phyloP scores from a whole-genome alignment of 768 basidiomycete species.

The Macrolepiota dolichaula region DNA sequence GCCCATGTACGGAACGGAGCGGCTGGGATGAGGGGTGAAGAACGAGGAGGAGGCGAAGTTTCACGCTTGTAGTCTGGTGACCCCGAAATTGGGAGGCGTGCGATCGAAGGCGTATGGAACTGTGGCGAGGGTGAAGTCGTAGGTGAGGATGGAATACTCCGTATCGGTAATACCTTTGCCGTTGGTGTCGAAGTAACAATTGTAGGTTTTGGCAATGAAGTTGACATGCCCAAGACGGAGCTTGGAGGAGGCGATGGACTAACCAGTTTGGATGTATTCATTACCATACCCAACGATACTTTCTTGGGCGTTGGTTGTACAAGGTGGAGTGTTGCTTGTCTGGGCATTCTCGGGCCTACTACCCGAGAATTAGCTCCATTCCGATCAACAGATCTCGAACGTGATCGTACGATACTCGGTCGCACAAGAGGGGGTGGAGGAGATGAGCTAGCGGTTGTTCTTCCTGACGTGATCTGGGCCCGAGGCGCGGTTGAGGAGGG shows the following conservation, averaged over 20 bases:
- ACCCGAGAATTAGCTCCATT: neutral
- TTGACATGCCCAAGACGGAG: neutral
- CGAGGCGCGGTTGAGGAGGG: neutral
- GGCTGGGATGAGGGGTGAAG: neutral
- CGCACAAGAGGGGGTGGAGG: neutral
- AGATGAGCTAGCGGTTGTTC: neutral
- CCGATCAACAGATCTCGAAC: slow-evolving; percentile 3
- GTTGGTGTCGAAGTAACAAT: neutral
- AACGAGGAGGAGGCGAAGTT: slow-evolving; percentile 4
- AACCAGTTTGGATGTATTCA: slow-evolving; percentile 9
- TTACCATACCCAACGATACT: slow-evolving; percentile 8
- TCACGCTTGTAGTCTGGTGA: slow-evolving; percentile 6
- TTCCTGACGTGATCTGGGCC: neutral
- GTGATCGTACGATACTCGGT: neutral
- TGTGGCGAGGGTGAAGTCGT: neutral
- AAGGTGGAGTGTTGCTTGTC: neutral
- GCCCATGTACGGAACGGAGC: neutral
- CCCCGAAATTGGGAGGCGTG: slow-evolving; percentile 5
- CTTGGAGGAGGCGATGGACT: slow-evolving; percentile 1
- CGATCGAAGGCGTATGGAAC: neutral
- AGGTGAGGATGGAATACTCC: slow-evolving; percentile 4
- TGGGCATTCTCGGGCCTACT: neutral
- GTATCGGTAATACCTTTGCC: slow-evolving; percentile 2
- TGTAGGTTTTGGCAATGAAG: slow-evolving; percentile 1
- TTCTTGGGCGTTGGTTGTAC: slow-evolving; percentile 6